phyloP scores from a whole-genome alignment of 306 rosid genomes.

The Myrica gale region DNA sequence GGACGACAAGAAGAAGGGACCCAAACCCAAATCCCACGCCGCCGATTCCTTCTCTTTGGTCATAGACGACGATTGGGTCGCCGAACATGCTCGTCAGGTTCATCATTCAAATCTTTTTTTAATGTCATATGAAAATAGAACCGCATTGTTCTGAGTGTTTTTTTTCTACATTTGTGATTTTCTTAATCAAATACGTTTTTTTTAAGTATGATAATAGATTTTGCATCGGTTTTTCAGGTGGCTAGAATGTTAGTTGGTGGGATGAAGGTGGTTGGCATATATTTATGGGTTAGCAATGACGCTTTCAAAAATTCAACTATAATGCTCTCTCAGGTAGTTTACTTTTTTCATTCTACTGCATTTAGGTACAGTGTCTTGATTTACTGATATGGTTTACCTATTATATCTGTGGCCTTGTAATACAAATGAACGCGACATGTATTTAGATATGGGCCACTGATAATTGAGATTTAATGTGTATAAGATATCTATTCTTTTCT shows the following conservation, averaged over 20 bases:
- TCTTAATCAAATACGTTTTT: neutral
- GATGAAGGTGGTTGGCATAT: constrained; percentile 71
- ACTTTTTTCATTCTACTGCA: neutral
- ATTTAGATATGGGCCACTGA: neutral
- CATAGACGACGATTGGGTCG: constrained; percentile 80
- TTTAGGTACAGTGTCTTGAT: neutral
- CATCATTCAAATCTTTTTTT: neutral
- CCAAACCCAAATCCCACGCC: constrained; percentile 58
- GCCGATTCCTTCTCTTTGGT: constrained; percentile 56
- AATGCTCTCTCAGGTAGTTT: constrained; percentile 66
- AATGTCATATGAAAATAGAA: neutral
- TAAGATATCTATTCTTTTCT: neutral
- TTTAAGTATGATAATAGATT: constrained; percentile 1
- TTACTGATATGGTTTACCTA: neutral
- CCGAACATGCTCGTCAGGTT: constrained; percentile 95
- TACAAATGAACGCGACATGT: neutral
- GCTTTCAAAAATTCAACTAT: constrained; percentile 79
- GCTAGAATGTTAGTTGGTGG: constrained; percentile 87
- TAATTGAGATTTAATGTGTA: neutral
- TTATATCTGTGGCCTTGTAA: neutral
- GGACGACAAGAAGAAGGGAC: constrained; percentile 60
- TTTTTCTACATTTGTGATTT: neutral
- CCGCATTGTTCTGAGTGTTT: neutral
- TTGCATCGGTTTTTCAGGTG: constrained; percentile 38
- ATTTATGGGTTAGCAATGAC: constrained; percentile 62